Percentiles rank a stretch among this genome's conserved stretches.
Conservation (phyloP, 371 early-diverging fungal genomes). For the Batkoa obscura region DNA sequence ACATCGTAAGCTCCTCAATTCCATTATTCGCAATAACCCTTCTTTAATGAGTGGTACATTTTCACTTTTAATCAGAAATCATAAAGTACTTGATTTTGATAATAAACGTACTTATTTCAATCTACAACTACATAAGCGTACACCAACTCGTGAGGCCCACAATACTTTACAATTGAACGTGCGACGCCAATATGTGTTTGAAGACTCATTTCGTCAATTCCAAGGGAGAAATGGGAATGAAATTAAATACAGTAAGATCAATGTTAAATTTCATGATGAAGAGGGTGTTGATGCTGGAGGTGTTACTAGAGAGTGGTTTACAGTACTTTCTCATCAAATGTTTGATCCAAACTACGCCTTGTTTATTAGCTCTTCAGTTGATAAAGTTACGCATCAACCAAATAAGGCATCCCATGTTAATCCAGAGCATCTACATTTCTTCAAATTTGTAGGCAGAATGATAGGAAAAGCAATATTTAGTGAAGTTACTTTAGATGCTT, state of each 20-base stretch:
- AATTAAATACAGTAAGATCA: constrained; percentile 81
- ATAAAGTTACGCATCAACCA: constrained; percentile 92
- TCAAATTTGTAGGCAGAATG: constrained; percentile 96
- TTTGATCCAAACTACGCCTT: constrained; percentile 97
- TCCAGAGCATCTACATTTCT: constrained; percentile 89
- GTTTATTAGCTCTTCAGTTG: constrained; percentile 89
- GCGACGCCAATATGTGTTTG: constrained; percentile 85
- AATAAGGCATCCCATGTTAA: constrained; percentile 88
- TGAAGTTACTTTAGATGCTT: constrained; percentile 82
- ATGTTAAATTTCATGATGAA: constrained; percentile 90
- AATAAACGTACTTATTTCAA: constrained; percentile 95
- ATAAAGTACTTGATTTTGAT: constrained; percentile 95
- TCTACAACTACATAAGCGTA: constrained; percentile 78
- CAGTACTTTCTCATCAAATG: constrained; percentile 89
- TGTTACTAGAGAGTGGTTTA: constrained; percentile 97
- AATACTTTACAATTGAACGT: constrained; percentile 71
- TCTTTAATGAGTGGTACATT: constrained; percentile 90
- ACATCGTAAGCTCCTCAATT: constrained; percentile 88
- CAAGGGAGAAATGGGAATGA: constrained; percentile 80
- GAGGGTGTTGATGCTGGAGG: constrained; percentile 99
- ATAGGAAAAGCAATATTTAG: constrained; percentile 98
- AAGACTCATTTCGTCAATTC: constrained; percentile 88
- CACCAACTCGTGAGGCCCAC: constrained; percentile 37
- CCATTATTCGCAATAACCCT: constrained; percentile 93
- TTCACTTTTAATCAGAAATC: constrained; percentile 86